phyloP scores from a whole-genome alignment of 2,329 filamentous ascomycete genomes.

The Fusarium tupiense region DNA sequence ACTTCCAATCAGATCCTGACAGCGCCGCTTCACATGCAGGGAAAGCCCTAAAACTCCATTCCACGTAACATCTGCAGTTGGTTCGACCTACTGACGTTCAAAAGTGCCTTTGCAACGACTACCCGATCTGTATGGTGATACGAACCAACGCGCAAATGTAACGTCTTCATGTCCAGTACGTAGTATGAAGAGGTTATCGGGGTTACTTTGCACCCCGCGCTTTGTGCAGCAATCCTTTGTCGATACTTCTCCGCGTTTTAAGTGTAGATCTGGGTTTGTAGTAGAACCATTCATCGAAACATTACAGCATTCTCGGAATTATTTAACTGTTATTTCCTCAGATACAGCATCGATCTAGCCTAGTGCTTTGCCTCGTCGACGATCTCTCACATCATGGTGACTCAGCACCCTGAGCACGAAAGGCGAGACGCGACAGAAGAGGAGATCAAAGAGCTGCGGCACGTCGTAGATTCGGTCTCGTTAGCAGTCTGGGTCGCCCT shows the following conservation, averaged over 20 bases:
- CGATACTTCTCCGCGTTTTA: background rate
- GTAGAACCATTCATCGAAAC: background rate
- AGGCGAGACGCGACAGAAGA: background rate
- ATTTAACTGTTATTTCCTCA: too few species aligned
- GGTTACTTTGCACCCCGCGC: background rate
- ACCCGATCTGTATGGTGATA: background rate
- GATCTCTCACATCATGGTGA: background rate
- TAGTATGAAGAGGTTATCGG: too few species aligned
- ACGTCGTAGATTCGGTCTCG: background rate
- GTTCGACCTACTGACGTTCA: rapidly evolving
- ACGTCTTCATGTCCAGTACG: background rate
- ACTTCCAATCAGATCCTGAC: background rate
- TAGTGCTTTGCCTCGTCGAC: background rate
- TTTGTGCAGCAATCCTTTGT: background rate
- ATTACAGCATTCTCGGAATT: background rate
- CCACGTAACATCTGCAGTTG: background rate
- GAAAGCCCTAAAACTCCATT: too few species aligned
- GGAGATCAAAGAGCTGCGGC: background rate
- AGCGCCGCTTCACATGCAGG: background rate
- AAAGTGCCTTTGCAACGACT: background rate
- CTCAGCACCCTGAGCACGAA: background rate
- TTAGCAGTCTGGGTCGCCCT: background rate
- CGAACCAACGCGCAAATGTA: background rate
- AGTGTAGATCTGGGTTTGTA: too few species aligned
- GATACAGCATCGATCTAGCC: background rate